phyloP scores from a whole-genome alignment of 352 stramenopile genomes.

The Globisporangium spinosum region DNA sequence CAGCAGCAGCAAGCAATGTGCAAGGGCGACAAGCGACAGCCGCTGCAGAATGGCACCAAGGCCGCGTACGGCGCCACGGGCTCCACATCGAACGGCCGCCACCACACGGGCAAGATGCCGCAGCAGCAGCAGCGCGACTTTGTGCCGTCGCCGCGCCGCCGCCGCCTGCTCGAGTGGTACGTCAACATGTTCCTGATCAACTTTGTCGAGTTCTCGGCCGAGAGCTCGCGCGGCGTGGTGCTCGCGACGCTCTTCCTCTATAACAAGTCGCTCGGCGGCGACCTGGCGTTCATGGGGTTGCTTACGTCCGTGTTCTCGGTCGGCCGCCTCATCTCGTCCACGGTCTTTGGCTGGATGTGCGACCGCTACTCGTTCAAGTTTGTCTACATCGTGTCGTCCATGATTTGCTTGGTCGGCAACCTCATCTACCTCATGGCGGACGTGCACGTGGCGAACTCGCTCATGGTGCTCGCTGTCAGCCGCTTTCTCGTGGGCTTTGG shows the following conservation, averaged over 20 bases:
- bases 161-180: constrained; percentile 58
- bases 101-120: constrained; percentile 3
- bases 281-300: constrained; percentile 75
- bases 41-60: constrained; percentile 12
- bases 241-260: constrained; percentile 83
- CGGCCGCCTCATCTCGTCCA: constrained; percentile 77
- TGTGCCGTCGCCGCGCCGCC: constrained; percentile 31
- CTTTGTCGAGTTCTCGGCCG: constrained; percentile 80
- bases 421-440: constrained; percentile 75
- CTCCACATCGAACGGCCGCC: constrained; percentile 2
- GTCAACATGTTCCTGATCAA: constrained; percentile 82
- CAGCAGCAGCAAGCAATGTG: constrained; percentile 5
- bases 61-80: constrained; percentile 30
- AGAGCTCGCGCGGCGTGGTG: constrained; percentile 74
- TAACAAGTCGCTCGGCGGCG: constrained; percentile 72
- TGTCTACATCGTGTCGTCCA: constrained; percentile 77
- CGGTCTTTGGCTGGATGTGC: constrained; percentile 82
- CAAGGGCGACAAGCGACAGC: constrained; percentile 16
- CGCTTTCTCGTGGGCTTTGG: constrained; percentile 79
- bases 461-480: constrained; percentile 47
- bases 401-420: constrained; percentile 68
- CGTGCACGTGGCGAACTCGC: constrained; percentile 47
- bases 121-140: constrained; percentile 28
- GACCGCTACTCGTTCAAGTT: constrained; percentile 77
- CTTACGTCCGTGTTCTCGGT: constrained; percentile 82